phyloP scores from a whole-genome alignment of 495 filamentous ascomycete genomes.

The Hypomontagnella monticulosa region DNA sequence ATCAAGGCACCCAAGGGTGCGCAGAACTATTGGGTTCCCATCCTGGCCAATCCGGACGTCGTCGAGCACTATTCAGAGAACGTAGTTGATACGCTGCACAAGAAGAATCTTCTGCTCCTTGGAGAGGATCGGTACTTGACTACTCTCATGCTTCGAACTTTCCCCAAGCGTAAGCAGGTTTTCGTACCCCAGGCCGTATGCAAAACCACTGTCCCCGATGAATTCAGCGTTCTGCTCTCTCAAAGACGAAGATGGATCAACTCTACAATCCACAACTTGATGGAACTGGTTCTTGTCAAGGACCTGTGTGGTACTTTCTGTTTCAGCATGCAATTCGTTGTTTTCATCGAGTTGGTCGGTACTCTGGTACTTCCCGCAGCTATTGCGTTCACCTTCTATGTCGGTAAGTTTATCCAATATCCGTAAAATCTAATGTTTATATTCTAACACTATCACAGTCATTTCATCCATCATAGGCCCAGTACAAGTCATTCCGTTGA shows the following conservation, averaged over 20 bases:
- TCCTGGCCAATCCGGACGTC: conserved; percentile 97
- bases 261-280: conserved; percentile 97
- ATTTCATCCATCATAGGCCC: conserved; percentile 84
- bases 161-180: conserved; percentile 98
- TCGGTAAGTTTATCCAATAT: conserved; percentile 67
- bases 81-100: conserved; percentile 97
- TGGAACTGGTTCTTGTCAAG: conserved; percentile 94
- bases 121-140: conserved; percentile 97
- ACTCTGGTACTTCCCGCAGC: conserved; percentile 95
- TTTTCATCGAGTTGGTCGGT: conserved; percentile 94
- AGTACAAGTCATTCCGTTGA: conserved; percentile 91
- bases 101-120: conserved; percentile 95
- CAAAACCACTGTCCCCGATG: conserved; percentile 95
- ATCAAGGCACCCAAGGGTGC: conserved; percentile 99
- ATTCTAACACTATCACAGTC: conserved; percentile 60
- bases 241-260: conserved; percentile 99
- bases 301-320: conserved; percentile 99
- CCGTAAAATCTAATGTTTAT: not conserved
- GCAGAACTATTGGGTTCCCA: conserved; percentile 99
- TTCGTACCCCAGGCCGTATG: conserved; percentile 98
- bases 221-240: conserved; percentile 90
- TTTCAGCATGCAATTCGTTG: conserved; percentile 99
- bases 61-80: conserved; percentile 99
- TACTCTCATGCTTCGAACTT: conserved; percentile 97
- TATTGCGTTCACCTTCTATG: conserved; percentile 96